Base-by-base conservation (phyloP, 129 eudicot species). In the Flaveria bidentis region DNA sequence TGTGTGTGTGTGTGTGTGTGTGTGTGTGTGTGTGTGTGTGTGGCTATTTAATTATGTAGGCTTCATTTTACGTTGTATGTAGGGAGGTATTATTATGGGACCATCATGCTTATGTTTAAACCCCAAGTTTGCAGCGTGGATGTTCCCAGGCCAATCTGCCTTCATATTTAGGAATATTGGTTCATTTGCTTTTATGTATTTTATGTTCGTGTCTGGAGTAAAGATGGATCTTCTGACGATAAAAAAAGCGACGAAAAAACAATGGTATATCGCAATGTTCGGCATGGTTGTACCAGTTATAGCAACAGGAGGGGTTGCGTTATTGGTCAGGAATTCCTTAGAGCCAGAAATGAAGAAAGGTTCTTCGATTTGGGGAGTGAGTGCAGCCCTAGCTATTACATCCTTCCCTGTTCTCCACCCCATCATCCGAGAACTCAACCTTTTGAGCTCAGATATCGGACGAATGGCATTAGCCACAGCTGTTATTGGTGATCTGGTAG, bases 21-120 rank as follows among this genome's bases (percentile, higher is more conserved):
- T 20, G 0, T 20, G 0, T 20, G 22, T 0, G 22, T 20, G 22
- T 20, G 0, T 20, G 22, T 20, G 22, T 20, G 22, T 30, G 36
- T 30, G 5, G 36, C 4, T 36, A 36, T 36, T 5, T 20, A 20
- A 20, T 36, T 36, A 36, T 5, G 41, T 36, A 36, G 6, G 7
- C 3, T 70, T 33, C 15, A 17, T 57, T 25, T 74, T 36, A 41
- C 42, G 47, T 66, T 67, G 23, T 15, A 71, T 85, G 42, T 62
- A 95, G 99, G 99, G 94, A 3, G 98, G 98, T n/a, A 83, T 91
- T 58, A 82, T 95, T 49, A 58, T 95, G 7, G 99, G 99, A 67
- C 99, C 96, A 28, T 89, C 97, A 0, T 86, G 84, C 17, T 71
- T 95, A 87, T 80, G 96, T 51, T 82, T 89, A 0, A 81, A 17